Evolutionary conservation across 176 grass and related monocot genomes (phyloP).

Genomic region (Triticum turgidum): DNA sequence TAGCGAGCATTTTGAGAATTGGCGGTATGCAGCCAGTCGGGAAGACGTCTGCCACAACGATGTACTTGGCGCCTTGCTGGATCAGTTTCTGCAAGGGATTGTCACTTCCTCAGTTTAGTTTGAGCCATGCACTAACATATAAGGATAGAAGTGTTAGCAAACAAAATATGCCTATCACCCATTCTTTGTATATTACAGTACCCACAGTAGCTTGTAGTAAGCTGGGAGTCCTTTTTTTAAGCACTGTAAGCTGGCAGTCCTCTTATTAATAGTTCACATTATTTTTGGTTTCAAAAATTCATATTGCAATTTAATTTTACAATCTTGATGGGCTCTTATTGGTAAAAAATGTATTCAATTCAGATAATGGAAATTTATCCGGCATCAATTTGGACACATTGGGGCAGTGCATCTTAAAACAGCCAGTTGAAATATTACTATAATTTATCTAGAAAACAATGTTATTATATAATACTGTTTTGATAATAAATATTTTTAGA

Average conservation of each 20-base stretch:
- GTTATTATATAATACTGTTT: not conserved
- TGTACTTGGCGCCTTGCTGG: conserved; percentile 22
- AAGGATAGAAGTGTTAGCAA: not conserved
- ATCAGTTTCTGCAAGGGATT: conserved; percentile 6
- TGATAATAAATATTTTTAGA: not conserved
- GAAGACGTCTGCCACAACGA: conserved; percentile 34
- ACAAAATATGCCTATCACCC: not conserved
- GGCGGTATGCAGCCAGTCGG: conserved; percentile 32
- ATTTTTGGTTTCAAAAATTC: not conserved
- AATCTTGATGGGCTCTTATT: not conserved
- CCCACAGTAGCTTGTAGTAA: not conserved
- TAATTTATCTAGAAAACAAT: too few relatives aligned
- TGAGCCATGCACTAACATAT: not conserved
- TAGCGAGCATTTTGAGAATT: not conserved
- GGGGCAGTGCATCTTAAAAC: too few relatives aligned
- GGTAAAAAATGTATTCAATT: not conserved
- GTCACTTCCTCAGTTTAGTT: not conserved
- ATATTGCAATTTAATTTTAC: not conserved
- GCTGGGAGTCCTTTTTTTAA: too few relatives aligned
- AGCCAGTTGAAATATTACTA: too few relatives aligned
- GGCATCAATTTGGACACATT: too few relatives aligned
- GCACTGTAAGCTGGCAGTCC: not conserved
- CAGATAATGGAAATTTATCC: too few relatives aligned
- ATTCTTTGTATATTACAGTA: not conserved
- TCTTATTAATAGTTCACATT: not conserved